Conservation (phyloP, 2,329 filamentous ascomycete genomes). For the Aspergillus fijiensis region DNA sequence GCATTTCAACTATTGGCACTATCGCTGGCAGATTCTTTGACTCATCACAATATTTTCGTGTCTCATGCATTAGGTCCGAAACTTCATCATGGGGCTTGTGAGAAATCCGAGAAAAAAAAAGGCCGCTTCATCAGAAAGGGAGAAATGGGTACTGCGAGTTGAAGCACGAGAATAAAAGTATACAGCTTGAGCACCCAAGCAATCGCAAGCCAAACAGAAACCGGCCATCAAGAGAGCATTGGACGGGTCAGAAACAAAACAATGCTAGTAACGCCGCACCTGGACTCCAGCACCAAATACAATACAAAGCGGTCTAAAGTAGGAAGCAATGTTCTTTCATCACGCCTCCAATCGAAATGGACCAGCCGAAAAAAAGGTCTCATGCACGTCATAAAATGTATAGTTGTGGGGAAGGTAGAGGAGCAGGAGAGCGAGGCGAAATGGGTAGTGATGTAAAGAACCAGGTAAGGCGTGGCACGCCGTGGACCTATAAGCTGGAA, state of each 20-base stretch:
- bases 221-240: neutral
- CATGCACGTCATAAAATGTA: constrained; percentile 13
- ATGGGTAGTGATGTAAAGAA: constrained; percentile 14
- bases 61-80: constrained; percentile 26
- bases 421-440: constrained; percentile 8
- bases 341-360: constrained; percentile 10
- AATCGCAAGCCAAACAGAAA: neutral
- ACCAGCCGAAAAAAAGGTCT: constrained; percentile 17
- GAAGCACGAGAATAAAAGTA: constrained; percentile 16
- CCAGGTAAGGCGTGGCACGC: constrained; percentile 25
- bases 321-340: constrained; percentile 2
- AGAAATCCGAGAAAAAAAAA: constrained; percentile 13
- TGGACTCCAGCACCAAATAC: constrained; percentile 6
- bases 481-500: constrained; percentile 32
- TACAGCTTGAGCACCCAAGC: constrained; percentile 17
- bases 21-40: constrained; percentile 8
- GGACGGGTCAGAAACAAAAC: neutral
- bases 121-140: constrained; percentile 3
- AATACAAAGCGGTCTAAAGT: constrained; percentile 7
- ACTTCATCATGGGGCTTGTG: constrained; percentile 17
- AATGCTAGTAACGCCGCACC: constrained; percentile 1
- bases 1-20: constrained; percentile 14
- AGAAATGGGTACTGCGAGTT: constrained; percentile 15
- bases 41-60: constrained; percentile 23
- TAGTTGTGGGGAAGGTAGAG: constrained; percentile 2